A percentile compares a stretch with the other conserved stretches of the same genome.
phyloP scores from a whole-genome alignment of 768 basidiomycete genomes.

The Collybia sp. region DNA sequence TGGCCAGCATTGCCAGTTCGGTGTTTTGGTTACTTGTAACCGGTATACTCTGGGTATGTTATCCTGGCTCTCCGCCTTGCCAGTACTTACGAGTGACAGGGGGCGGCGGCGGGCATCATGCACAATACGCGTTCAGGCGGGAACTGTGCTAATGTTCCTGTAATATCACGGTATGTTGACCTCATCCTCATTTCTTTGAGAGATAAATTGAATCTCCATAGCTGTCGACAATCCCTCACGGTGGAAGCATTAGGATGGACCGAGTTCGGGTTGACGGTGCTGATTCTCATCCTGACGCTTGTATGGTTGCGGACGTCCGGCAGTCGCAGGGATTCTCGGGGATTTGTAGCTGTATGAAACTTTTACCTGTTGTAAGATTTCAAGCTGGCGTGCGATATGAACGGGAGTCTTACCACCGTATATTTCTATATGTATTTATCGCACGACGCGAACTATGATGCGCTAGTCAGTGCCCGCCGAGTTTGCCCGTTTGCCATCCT shows the following conservation, averaged over 20 bases:
- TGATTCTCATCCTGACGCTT: constrained; percentile 53
- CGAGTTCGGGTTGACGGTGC: constrained; percentile 57
- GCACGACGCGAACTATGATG: no score
- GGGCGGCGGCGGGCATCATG: constrained; percentile 63
- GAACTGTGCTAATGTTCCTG: constrained; percentile 47
- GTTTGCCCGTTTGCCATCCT: no score
- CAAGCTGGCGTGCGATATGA: not conserved
- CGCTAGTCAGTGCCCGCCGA: no score
- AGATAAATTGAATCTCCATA: constrained; percentile 15
- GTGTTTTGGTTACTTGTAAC: constrained; percentile 69
- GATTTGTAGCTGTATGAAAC: constrained; percentile 3
- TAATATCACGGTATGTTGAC: constrained; percentile 44
- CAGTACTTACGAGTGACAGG: constrained; percentile 33
- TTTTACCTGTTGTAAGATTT: constrained; percentile 1
- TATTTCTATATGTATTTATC: no score
- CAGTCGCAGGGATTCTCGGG: constrained; percentile 10
- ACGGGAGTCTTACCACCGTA: no score
- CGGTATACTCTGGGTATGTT: constrained; percentile 60
- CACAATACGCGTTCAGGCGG: constrained; percentile 58
- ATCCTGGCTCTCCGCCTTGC: not conserved
- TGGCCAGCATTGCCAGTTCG: constrained; percentile 77
- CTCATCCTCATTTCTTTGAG: constrained; percentile 1
- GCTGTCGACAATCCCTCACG: constrained; percentile 69
- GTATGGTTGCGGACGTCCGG: constrained; percentile 25
- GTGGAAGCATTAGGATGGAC: constrained; percentile 77